Percentiles rank a stretch among this genome's conserved stretches.
Evolutionary conservation across 1,284 basidiomycete species (phyloP).

Genomic region (Lentinula novae-zelandiae): DNA sequence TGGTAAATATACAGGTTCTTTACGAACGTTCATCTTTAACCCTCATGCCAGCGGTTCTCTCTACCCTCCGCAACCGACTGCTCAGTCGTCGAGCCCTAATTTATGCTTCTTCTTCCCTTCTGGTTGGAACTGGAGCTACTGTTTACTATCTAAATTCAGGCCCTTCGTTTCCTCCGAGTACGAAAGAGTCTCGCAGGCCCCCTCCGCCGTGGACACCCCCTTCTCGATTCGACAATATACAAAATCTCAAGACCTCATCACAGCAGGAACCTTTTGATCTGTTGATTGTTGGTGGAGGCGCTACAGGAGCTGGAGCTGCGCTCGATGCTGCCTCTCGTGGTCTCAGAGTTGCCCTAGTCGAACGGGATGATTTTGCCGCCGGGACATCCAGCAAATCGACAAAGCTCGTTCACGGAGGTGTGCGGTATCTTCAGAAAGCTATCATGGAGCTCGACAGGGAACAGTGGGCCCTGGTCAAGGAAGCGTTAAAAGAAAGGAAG

Average conservation of each 20-base stretch:
- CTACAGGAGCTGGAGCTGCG: constrained; percentile 92
- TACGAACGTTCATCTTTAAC: constrained; percentile 2
- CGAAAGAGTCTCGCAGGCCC: constrained; percentile 53
- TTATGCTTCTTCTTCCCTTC: constrained; percentile 46
- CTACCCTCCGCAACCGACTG: constrained; percentile 3
- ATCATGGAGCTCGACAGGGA: constrained; percentile 95
- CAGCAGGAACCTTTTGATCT: constrained; percentile 67
- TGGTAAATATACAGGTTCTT: not conserved
- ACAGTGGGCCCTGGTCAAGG: constrained; percentile 94
- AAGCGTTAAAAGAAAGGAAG: constrained; percentile 89
- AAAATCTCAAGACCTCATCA: constrained; percentile 46
- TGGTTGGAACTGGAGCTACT: constrained; percentile 53
- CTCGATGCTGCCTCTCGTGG: constrained; percentile 93
- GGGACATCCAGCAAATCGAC: constrained; percentile 97
- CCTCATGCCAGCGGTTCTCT: constrained; percentile 6
- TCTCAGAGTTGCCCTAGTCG: constrained; percentile 90
- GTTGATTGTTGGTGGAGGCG: constrained; percentile 89
- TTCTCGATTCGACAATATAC: constrained; percentile 59
- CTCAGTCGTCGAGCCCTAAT: constrained; percentile 20
- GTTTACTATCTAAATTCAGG: constrained; percentile 65
- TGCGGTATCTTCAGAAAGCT: constrained; percentile 96
- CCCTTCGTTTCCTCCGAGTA: constrained; percentile 57
- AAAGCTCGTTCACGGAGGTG: constrained; percentile 97
- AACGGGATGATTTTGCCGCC: constrained; percentile 89
- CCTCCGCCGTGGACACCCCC: constrained; percentile 78